Percentiles rank a stretch among this genome's conserved stretches.
Conservation (phyloP, 495 filamentous ascomycete genomes). For the Amorphotheca resinae region DNA sequence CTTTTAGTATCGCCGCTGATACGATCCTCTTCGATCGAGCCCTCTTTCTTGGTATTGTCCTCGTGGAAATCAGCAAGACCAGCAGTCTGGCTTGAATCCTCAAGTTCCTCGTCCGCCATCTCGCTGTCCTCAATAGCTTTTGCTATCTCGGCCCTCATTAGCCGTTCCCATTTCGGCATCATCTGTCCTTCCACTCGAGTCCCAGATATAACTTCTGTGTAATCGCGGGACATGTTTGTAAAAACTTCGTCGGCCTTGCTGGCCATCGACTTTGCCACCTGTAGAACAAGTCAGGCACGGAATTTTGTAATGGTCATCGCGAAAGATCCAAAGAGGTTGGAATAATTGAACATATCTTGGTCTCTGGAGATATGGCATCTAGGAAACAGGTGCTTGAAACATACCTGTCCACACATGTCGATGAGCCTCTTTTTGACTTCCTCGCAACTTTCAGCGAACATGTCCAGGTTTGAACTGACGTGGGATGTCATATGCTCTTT, state of each 20-base stretch:
- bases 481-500: slow-evolving; percentile 40
- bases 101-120: not conserved
- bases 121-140: slow-evolving; percentile 4
- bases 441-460: slow-evolving; percentile 36
- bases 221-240: slow-evolving; percentile 30
- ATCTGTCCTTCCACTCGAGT: not conserved
- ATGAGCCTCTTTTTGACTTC: slow-evolving; percentile 28
- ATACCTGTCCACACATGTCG: too few relatives aligned
- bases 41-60: too few relatives aligned
- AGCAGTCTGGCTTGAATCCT: too few relatives aligned
- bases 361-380: too few relatives aligned
- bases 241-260: slow-evolving; percentile 31
- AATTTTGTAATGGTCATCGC: too few relatives aligned
- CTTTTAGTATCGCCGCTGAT: too few relatives aligned
- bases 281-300: not conserved
- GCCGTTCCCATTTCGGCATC: slow-evolving; percentile 8
- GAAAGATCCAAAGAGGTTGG: too few relatives aligned
- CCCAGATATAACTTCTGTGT: slow-evolving; percentile 24
- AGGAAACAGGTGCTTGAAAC: too few relatives aligned
- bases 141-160: slow-evolving; percentile 2
- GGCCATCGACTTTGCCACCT: slow-evolving; percentile 24
- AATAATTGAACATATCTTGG: too few relatives aligned
- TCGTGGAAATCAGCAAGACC: too few relatives aligned
- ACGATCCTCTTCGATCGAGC: too few relatives aligned
- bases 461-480: slow-evolving; percentile 29